Percentiles rank a stretch among this genome's conserved stretches.
Conservation (phyloP, 768 basidiomycete species). For the Coprinopsis cinerea region DNA sequence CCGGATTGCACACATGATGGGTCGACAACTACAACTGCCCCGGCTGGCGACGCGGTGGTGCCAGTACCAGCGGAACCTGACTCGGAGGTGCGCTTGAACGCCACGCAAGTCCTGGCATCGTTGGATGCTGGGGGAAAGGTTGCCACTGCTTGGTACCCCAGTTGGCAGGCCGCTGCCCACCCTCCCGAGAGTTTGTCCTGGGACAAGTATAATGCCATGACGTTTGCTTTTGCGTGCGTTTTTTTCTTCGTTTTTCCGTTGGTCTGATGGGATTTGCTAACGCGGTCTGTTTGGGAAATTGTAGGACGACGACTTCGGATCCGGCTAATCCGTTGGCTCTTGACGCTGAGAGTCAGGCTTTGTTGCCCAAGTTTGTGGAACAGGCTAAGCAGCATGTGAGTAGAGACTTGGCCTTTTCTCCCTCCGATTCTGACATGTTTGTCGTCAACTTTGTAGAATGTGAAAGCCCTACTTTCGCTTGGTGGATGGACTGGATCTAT, state of each 20-base stretch:
- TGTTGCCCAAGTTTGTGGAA: constrained; percentile 55
- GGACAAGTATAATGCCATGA: background rate
- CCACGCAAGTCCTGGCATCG: background rate
- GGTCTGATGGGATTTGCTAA: too few relatives aligned
- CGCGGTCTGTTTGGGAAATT: too few relatives aligned
- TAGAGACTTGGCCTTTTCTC: background rate
- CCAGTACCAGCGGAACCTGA: too few relatives aligned
- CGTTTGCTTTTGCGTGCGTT: background rate
- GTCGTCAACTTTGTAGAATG: constrained; percentile 30
- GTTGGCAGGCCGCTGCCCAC: background rate
- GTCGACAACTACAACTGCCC: too few relatives aligned
- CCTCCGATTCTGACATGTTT: background rate
- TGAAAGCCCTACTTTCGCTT: constrained; percentile 52
- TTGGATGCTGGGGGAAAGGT: background rate
- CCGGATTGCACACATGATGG: too few relatives aligned
- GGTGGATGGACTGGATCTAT: constrained; percentile 68
- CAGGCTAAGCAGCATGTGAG: constrained; percentile 38
- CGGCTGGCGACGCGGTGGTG: too few relatives aligned
- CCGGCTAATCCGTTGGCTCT: constrained; percentile 25
- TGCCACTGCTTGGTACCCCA: background rate
- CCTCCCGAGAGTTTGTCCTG: background rate
- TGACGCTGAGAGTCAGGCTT: constrained; percentile 38
- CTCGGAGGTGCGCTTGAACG: too few relatives aligned
- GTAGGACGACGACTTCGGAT: constrained; percentile 16
- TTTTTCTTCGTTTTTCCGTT: background rate